phyloP scores from a whole-genome alignment of 2,329 filamentous ascomycete species.

The Sporothrix dimorphospora region DNA sequence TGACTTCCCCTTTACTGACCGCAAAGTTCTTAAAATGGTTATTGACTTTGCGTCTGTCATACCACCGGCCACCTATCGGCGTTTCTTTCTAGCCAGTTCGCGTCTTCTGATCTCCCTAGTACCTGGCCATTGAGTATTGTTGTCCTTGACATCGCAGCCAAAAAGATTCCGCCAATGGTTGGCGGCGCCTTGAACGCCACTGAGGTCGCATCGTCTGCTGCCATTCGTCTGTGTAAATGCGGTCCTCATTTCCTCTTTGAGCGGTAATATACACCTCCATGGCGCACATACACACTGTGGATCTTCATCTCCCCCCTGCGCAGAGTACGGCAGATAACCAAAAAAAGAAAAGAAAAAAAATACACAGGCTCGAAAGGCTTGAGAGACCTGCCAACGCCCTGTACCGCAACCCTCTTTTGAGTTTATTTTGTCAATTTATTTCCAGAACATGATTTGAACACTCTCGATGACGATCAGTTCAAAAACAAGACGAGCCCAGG shows the following conservation, averaged over 20 bases:
- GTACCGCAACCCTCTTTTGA: not conserved
- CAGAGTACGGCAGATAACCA: not conserved
- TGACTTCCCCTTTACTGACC: not conserved
- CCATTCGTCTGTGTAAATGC: slow-evolving; percentile 11
- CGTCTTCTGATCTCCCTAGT: slow-evolving; percentile 4
- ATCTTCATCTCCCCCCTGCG: slow-evolving; percentile 4
- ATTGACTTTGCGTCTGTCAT: not conserved
- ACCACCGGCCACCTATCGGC: not conserved
- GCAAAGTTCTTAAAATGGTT: not conserved
- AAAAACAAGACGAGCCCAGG: not conserved
- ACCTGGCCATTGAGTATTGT: not conserved
- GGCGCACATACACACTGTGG: not conserved
- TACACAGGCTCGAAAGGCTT: not conserved
- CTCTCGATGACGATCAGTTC: not conserved
- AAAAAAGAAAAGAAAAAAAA: not conserved
- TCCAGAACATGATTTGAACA: not conserved
- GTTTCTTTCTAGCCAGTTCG: not conserved
- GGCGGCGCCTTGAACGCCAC: not conserved
- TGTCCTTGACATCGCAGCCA: not conserved
- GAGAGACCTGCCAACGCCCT: not conserved
- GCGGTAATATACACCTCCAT: not conserved
- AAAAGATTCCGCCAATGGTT: slow-evolving; percentile 9
- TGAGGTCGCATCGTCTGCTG: slow-evolving; percentile 3
- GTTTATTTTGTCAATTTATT: not conserved
- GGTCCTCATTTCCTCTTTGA: slow-evolving; percentile 23